Evolutionary conservation across 805 yeast genomes (phyloP), one percentile per base, ranked within the genome.

Genomic region (Zygosaccharomyces bisporus): DNA sequence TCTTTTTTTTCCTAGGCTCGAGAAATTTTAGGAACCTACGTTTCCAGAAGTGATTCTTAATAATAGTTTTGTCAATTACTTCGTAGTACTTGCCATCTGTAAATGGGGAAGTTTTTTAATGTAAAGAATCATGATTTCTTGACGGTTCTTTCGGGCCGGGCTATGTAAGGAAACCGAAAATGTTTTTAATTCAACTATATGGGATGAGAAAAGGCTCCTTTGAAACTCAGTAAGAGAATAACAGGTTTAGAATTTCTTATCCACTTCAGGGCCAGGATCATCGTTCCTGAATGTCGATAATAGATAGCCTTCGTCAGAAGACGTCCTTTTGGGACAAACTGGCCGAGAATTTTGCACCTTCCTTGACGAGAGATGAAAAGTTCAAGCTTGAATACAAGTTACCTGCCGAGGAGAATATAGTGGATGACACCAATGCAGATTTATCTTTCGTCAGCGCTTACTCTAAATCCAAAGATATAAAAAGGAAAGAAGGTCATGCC

Each of bases 381-480:
- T 81, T 91, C 57, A 76, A 88, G 52, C 64, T 67, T 20, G 81
- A 81, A 45, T 84, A 80, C 69, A 73, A 74, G 14, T 70, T 93
- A 2, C 97, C 98, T 0, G 79, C 75, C 21, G 73, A 74, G 1
- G 95, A 91, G 58, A 59, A 69, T 1, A 72, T 88, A 10, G 55
- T 85, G 44, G 82, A 77, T 46, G 86, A 83, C 52, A 75, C 77
- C 6, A 75, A 81, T 9, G 90, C 85, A 0, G 95, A 88, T 56
- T 59, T 81, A 38, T 71, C 64, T 4, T 57, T 69, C 36, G 56
- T 63, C 1, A 59, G 64, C 19, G 49, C 57, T 0, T 45, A 51
- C 24, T 57, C 58, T 8, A 48, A 45, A 24, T 34, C 51, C 8
- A 52, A 47, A 13, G 54, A 48, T 8, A 41, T 37, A 13, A 41